Evolutionary conservation across 305 asterid genomes (phyloP).

Genomic region (Solanum chacoense): DNA sequence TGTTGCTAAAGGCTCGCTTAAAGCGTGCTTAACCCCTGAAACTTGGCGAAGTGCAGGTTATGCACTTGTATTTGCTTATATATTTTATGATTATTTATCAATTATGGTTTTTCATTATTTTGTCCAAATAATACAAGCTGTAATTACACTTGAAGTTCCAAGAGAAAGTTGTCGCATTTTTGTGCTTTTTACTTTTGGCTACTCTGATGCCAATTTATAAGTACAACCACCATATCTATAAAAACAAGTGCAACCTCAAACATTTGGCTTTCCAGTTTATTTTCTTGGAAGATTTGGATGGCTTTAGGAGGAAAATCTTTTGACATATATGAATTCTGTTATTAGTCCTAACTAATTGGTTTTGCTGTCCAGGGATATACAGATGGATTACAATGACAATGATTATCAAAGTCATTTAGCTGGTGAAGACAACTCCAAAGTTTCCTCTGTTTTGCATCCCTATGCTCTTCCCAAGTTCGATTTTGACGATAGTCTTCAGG

Average conservation of each 20-base stretch:
- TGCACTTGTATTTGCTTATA: background rate
- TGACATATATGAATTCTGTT: background rate
- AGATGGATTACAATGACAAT: slow-evolving; percentile 94
- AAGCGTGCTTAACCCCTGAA: background rate
- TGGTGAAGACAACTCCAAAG: slow-evolving; percentile 83
- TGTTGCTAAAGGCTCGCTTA: background rate
- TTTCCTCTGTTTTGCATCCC: slow-evolving; percentile 72
- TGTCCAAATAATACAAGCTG: background rate
- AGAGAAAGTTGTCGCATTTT: background rate
- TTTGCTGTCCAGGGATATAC: slow-evolving; percentile 46
- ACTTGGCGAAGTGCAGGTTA: background rate
- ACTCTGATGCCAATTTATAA: background rate
- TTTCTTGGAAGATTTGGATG: background rate
- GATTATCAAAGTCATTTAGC: slow-evolving; percentile 77
- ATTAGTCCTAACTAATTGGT: background rate
- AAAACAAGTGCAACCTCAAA: background rate
- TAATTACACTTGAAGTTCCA: background rate
- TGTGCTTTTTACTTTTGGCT: background rate
- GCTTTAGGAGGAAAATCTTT: slow-evolving; percentile 2
- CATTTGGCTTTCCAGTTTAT: background rate
- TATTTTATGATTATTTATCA: background rate
- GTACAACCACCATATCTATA: background rate
- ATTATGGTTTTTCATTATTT: background rate
- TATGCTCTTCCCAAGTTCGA: slow-evolving; percentile 95
- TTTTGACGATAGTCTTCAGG: slow-evolving; percentile 78